Conservation (phyloP, 169 alveolate species). For the Toxoplasma gondii region DNA sequence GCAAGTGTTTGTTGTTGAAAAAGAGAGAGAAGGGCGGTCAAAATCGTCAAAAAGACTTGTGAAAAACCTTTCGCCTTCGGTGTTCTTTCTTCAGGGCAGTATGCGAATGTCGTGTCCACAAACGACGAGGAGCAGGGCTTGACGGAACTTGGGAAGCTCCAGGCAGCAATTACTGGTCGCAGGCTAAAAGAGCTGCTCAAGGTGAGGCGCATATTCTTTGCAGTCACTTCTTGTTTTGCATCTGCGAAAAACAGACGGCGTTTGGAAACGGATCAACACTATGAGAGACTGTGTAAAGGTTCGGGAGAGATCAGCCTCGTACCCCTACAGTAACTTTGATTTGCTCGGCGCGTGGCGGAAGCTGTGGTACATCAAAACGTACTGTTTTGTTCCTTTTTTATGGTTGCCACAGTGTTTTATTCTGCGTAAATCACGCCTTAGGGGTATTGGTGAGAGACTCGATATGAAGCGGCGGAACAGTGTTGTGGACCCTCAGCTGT, state of each 20-base stretch:
- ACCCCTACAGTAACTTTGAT: no score
- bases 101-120: background rate
- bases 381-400: no score
- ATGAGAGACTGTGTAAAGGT: no score
- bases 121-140: slow-evolving; percentile 4
- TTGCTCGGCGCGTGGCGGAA: no score
- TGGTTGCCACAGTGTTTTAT: no score
- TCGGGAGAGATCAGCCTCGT: no score
- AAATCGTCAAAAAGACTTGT: background rate
- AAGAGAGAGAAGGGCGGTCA: background rate
- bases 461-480: no score
- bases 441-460: no score
- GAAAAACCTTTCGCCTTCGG: background rate
- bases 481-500: background rate
- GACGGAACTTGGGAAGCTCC: background rate
- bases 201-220: background rate
- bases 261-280: no score
- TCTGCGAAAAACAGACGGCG: no score
- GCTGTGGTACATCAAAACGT: no score
- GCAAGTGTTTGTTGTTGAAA: background rate
- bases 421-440: no score
- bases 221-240: background rate
- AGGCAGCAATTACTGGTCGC: background rate
- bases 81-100: background rate
- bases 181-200: slow-evolving; percentile 3